Conservation (phyloP, 441 rosid species). For the Theobroma grandiflorum region DNA sequence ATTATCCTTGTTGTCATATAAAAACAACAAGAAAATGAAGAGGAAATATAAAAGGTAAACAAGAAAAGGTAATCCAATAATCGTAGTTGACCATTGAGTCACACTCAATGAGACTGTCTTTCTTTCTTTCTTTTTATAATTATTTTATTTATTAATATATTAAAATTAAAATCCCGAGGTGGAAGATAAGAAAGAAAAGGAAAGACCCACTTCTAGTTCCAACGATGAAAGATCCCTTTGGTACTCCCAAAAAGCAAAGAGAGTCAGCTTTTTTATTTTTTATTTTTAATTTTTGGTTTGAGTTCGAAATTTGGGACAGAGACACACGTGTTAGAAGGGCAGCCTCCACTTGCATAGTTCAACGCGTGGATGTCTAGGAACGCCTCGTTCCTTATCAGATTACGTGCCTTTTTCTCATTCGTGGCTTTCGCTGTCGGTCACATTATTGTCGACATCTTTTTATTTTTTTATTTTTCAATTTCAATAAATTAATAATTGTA, state of each 20-base stretch:
- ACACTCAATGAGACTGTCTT: neutral
- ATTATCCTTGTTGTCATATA: neutral
- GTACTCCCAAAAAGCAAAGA: neutral
- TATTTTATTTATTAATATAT: neutral
- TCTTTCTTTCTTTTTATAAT: neutral
- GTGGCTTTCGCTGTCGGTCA: constrained; percentile 26
- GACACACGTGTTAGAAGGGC: neutral
- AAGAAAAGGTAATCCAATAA: neutral
- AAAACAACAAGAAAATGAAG: neutral
- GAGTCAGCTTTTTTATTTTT: neutral
- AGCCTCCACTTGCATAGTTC: constrained; percentile 17
- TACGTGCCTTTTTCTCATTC: constrained; percentile 28
- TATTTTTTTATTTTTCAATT: too few species aligned
- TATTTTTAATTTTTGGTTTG: neutral
- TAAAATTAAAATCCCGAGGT: neutral
- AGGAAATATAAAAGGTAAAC: neutral
- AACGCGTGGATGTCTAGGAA: constrained; percentile 18
- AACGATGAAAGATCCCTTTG: neutral
- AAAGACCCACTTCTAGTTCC: neutral
- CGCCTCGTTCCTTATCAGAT: neutral
- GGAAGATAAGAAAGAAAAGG: neutral
- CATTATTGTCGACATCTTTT: neutral
- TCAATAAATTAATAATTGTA: too few species aligned
- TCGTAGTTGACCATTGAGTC: constrained; percentile 3
- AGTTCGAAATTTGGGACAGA: neutral